Percentiles rank a stretch among this genome's conserved stretches.
Evolutionary conservation across 441 rosid species (phyloP).

Genomic region (Aquilaria agallochum): DNA sequence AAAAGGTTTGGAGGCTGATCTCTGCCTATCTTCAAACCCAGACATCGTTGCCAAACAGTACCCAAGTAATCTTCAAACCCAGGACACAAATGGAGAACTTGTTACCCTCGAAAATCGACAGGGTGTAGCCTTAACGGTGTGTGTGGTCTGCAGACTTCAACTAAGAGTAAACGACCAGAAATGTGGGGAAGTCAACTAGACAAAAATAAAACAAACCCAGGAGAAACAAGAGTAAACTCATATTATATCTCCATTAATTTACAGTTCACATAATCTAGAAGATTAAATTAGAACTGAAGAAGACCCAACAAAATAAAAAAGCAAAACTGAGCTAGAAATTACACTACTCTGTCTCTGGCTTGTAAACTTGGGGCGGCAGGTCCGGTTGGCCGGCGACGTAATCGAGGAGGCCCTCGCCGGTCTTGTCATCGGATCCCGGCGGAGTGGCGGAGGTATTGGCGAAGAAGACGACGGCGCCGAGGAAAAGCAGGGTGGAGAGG

Average conservation of each 20-base stretch:
- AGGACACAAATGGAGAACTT: too few relatives aligned
- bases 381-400: conserved; percentile 76
- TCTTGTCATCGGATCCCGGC: conserved; percentile 34
- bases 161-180: too few relatives aligned
- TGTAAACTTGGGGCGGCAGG: conserved; percentile 26
- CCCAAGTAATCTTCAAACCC: too few relatives aligned
- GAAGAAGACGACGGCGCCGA: conserved; percentile 62
- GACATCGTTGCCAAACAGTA: too few relatives aligned
- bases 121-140: too few relatives aligned
- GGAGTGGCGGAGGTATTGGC: conserved; percentile 47
- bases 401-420: conserved; percentile 64
- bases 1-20: too few relatives aligned
- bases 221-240: too few relatives aligned
- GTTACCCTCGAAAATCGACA: too few relatives aligned
- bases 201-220: too few relatives aligned
- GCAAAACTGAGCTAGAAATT: conserved; percentile 17
- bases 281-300: background rate
- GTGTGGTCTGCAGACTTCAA: too few relatives aligned
- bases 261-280: conserved; percentile 6
- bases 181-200: too few relatives aligned
- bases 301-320: conserved; percentile 2
- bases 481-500: conserved; percentile 84
- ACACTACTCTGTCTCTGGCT: conserved; percentile 17
- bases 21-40: too few relatives aligned
- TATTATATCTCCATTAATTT: conserved; percentile 1